phyloP scores from a whole-genome alignment of 2,329 filamentous ascomycete species.

The Neofusicoccum cordaticola region DNA sequence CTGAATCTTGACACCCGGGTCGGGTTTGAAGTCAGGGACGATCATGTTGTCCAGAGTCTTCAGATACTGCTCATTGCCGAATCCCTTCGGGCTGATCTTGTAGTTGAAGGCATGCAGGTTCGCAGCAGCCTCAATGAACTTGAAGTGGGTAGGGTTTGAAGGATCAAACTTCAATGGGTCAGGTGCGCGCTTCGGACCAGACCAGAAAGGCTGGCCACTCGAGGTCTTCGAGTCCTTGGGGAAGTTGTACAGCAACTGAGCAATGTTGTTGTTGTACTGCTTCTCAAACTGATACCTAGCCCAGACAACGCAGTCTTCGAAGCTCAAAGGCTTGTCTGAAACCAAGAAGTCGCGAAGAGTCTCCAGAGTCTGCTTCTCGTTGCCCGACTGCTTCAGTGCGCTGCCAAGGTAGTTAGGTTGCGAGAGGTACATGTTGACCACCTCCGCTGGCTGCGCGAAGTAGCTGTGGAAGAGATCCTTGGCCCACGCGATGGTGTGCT shows the following conservation, averaged over 20 bases:
- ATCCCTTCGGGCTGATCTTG: slow-evolving; percentile 81
- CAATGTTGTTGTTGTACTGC: slow-evolving; percentile 94
- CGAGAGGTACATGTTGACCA: slow-evolving; percentile 88
- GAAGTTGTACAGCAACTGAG: slow-evolving; percentile 94
- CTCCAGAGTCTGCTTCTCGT: slow-evolving; percentile 90
- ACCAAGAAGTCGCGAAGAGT: slow-evolving; percentile 87
- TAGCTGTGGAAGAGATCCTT: slow-evolving; percentile 92
- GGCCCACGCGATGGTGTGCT: slow-evolving; percentile 98
- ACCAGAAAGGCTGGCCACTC: slow-evolving; percentile 92
- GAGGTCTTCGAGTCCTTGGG: slow-evolving; percentile 90
- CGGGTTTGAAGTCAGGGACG: slow-evolving; percentile 89
- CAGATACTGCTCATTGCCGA: slow-evolving; percentile 68
- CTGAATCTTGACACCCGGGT: slow-evolving; percentile 91
- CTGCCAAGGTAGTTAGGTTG: slow-evolving; percentile 87
- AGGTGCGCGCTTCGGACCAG: slow-evolving; percentile 93
- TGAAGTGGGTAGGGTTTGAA: slow-evolving; percentile 80
- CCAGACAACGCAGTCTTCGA: slow-evolving; percentile 97
- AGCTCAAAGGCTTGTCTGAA: slow-evolving; percentile 83
- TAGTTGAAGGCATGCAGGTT: slow-evolving; percentile 98
- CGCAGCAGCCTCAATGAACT: slow-evolving; percentile 82
- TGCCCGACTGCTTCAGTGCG: slow-evolving; percentile 87
- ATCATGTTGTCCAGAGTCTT: slow-evolving; percentile 89
- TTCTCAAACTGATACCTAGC: slow-evolving; percentile 90
- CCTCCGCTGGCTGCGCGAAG: slow-evolving; percentile 90
- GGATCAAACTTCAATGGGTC: slow-evolving; percentile 86